phyloP scores from a whole-genome alignment of 2,329 filamentous ascomycete genomes.

The Claviceps capensis region DNA sequence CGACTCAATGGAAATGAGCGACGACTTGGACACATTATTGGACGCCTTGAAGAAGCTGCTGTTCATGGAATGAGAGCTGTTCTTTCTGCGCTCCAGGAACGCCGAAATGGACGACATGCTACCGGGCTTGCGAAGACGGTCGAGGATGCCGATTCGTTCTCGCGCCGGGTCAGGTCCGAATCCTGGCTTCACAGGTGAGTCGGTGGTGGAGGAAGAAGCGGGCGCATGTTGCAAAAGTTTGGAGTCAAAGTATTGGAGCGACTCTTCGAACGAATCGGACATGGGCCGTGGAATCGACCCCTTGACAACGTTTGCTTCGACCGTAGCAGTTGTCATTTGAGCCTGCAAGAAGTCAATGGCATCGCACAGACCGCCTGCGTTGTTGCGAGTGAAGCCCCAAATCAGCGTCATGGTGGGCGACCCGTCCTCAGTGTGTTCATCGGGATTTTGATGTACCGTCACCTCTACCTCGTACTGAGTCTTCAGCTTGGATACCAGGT shows the following conservation, averaged over 20 bases:
- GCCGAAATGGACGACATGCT: conserved; percentile 91
- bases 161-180: conserved; percentile 71
- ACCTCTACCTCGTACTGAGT: conserved; percentile 86
- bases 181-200: conserved; percentile 75
- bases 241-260: conserved; percentile 90
- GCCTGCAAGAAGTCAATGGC: conserved; percentile 89
- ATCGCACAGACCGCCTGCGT: conserved; percentile 86
- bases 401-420: conserved; percentile 48
- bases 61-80: conserved; percentile 72
- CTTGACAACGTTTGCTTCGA: conserved; percentile 79
- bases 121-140: conserved; percentile 84
- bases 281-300: conserved; percentile 96
- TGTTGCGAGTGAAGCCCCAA: conserved; percentile 89
- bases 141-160: conserved; percentile 74
- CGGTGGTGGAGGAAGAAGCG: conserved; percentile 60
- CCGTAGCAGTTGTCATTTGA: conserved; percentile 71
- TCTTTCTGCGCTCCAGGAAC: conserved; percentile 93
- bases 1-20: conserved; percentile 89
- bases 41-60: conserved; percentile 86
- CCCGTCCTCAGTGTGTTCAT: conserved; percentile 44
- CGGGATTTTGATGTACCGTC: conserved; percentile 51
- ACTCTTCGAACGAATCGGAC: conserved; percentile 97
- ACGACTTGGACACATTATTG: conserved; percentile 83
- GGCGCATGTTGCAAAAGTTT: conserved; percentile 92
- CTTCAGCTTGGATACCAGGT: conserved; percentile 73